Evolutionary conservation across 2,329 filamentous ascomycete species (phyloP), one percentile per base, ranked within the genome.

Genomic region (Paecilomyces variotii): DNA sequence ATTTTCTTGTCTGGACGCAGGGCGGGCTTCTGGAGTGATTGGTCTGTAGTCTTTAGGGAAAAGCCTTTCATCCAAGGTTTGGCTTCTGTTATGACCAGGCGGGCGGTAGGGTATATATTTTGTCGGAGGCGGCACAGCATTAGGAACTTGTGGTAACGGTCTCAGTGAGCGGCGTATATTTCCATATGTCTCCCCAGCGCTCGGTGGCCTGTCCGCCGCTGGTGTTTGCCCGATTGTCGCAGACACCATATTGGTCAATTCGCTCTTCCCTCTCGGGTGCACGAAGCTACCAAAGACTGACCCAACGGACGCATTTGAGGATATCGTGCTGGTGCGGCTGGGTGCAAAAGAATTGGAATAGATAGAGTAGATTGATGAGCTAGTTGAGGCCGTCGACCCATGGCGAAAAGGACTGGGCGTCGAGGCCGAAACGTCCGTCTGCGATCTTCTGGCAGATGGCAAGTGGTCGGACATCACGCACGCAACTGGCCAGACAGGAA

Each of bases 241-340:
- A 50, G 79, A 74, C 65, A 80, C 71, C 68, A 85, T 81, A 51
- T 80, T 79, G 60, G 81, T 81, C 59, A 83, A 83, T 78, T 94
- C 89, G 75, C 89, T 93, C 72, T 86, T 82, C 61, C 89, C 89
- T 71, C 90, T 85, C 72, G 86, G 88, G 69, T 93, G 90, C 54
- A 81, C 80, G 55, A 72, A 65, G 56, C 72, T 69, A 30, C 69
- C 71, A 59, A 75, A 64, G 28, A 67, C 68, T 58, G 84, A 83
- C 53, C 79, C 79, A 70, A 84, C 85, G 34, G 89, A 90, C n/a
- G 82, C 82, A 62, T 85, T 82, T 32, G 90, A 93, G 19, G 88
- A 90, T 64, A 87, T 79, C 54, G 88, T 88, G 72, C 87, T 90
- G 45, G 85, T 84, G 55, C 82, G 79, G 66, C 80, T 83, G n/a